Base-by-base conservation (phyloP, 2,329 filamentous ascomycete genomes). In the Ophiosphaerella korrae region DNA sequence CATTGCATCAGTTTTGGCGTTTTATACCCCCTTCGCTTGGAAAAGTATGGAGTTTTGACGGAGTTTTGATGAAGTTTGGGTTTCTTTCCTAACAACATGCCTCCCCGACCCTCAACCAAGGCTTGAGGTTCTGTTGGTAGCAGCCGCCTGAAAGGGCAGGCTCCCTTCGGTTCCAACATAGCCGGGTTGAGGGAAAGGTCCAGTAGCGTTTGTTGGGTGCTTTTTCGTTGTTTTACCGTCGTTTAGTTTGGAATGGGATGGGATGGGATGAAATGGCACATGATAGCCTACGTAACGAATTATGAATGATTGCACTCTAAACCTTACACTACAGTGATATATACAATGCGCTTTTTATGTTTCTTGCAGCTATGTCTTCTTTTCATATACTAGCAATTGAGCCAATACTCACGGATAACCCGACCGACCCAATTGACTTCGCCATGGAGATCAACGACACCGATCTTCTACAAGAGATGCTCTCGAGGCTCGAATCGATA, bases 81-180 rank as follows among this genome's bases (percentile, higher is more conserved):
- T 12, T 42, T 50, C 39, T 45, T 14, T 44, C 41, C 33, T 18
- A 11, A 24, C 32, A 21, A 13, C 12, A 6, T 32, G 36, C 34
- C 39, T 49, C 26, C 42, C 44, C 21, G n/a, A 23, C 34, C 36
- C 48, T 45, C 35, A 16, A 41, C 39, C 48, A 37, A 37, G 55
- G 53, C 52, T 61, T 61, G 55, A 60, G 50, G 44, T 32, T 33
- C 40, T n/a, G 40, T 43, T 45, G 44, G 51, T 57, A 45, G 51
- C 33, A 62, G 59, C 50, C 49, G 51, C 59, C 51, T 32, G 38
- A 24, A 47, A 55, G 49, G 57, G 53, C 42, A 50, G 57, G 54
- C 59, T 60, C 59, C 57, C 51, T n/a, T 29, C 32, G 42, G 44
- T 18, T 45, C 23, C 51, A 58, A 60, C 39, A 56, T 24, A 48